Conservation (phyloP, 169 alveolate species). For the Plasmodium berghei region DNA sequence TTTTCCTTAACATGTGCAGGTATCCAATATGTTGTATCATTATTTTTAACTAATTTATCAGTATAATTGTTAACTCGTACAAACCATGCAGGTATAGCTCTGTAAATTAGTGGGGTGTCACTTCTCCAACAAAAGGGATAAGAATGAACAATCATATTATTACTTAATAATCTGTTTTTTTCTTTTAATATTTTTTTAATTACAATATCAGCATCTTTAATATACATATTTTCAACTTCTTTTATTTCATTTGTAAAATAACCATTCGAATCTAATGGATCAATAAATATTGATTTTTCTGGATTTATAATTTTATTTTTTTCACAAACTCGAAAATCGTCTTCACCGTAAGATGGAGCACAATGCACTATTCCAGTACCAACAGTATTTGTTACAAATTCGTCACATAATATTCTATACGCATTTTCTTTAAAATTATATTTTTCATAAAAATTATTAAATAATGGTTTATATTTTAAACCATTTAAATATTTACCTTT, state of each 20-base stretch:
- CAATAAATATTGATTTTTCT: slow-evolving; percentile 77
- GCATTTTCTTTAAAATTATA: slow-evolving; percentile 77
- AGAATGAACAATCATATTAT: slow-evolving; percentile 91
- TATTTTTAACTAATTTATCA: slow-evolving; percentile 91
- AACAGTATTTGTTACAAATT: slow-evolving; percentile 94
- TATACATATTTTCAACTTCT: slow-evolving; percentile 90
- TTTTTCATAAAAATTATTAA: slow-evolving; percentile 87
- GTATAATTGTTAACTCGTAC: slow-evolving; percentile 96
- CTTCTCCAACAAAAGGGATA: slow-evolving; percentile 99
- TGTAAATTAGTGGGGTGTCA: slow-evolving; percentile 98
- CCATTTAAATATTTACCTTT: slow-evolving; percentile 92
- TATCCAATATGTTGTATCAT: slow-evolving; percentile 95
- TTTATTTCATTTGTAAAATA: slow-evolving; percentile 88
- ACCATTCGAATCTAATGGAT: slow-evolving; percentile 95
- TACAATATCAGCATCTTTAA: slow-evolving; percentile 97
- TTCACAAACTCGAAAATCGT: slow-evolving; percentile 92
- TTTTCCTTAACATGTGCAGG: slow-evolving; percentile 97
- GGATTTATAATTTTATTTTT: slow-evolving; percentile 79
- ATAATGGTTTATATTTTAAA: slow-evolving; percentile 93
- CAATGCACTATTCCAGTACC: slow-evolving; percentile 98
- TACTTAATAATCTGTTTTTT: slow-evolving; percentile 87
- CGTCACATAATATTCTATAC: slow-evolving; percentile 89
- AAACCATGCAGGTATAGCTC: slow-evolving; percentile 99
- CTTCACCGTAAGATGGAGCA: slow-evolving; percentile 98
- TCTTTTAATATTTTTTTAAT: slow-evolving; percentile 91